phyloP scores from a whole-genome alignment of 2,329 filamentous ascomycete genomes.

The Penicillium brevicompactum region DNA sequence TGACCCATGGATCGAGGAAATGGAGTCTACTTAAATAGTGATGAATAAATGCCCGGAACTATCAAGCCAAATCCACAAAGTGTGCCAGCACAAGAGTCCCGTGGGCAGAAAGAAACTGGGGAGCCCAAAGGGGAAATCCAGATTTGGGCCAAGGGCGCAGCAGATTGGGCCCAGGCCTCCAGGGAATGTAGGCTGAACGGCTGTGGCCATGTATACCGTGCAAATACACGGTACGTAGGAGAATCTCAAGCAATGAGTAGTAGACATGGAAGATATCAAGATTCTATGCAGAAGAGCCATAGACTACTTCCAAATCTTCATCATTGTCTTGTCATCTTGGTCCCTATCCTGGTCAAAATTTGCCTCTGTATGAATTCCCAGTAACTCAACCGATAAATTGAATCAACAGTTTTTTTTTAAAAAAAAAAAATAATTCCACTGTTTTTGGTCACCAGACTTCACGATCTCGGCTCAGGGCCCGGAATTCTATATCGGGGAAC shows the following conservation, averaged over 20 bases:
- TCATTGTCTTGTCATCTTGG: not conserved
- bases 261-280: not conserved
- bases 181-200: conserved; percentile 3
- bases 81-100: not conserved
- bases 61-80: not conserved
- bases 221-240: not conserved
- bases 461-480: conserved; percentile 2
- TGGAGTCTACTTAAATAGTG: conserved; percentile 4
- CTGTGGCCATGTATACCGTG: not conserved
- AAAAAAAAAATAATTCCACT: not conserved
- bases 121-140: conserved; percentile 8
- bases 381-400: not conserved
- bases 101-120: conserved; percentile 8
- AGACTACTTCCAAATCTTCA: not conserved
- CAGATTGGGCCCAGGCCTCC: conserved; percentile 1
- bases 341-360: not conserved
- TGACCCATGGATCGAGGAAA: not conserved
- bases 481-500: conserved; percentile 12
- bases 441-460: conserved; percentile 1
- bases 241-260: not conserved
- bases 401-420: not conserved
- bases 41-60: not conserved
- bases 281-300: not conserved
- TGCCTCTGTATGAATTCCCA: not conserved
- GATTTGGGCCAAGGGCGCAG: conserved; percentile 2